phyloP scores from a whole-genome alignment of 2,329 filamentous ascomycete genomes.

The Calonectria honghensis region DNA sequence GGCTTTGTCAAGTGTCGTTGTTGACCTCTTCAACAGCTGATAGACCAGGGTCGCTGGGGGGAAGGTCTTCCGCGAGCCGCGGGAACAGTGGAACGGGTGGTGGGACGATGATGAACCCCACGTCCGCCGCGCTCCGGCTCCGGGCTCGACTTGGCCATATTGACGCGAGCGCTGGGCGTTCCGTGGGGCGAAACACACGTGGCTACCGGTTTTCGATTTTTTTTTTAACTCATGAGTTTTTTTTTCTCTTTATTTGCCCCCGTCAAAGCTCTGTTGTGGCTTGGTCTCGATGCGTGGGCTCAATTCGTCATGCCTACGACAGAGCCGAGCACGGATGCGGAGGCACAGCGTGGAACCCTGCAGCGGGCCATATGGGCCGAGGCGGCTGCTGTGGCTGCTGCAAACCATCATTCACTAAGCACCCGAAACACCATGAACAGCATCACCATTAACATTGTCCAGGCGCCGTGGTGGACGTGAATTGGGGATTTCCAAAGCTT shows the following conservation, averaged over 20 bases:
- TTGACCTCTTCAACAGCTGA: neutral
- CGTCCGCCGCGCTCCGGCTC: conserved; percentile 33
- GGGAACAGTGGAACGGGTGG: conserved; percentile 46
- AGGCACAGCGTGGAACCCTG: conserved; percentile 11
- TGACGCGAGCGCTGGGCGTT: conserved; percentile 2
- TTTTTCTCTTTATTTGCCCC: neutral
- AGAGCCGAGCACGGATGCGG: neutral
- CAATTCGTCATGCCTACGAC: conserved; percentile 13
- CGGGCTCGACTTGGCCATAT: conserved; percentile 37
- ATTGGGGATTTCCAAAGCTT: neutral
- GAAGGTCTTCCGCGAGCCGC: conserved; percentile 30
- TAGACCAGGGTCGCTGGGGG: conserved; percentile 33
- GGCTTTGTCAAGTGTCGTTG: neutral
- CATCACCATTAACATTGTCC: neutral
- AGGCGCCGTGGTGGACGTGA: neutral
- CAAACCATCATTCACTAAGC: neutral
- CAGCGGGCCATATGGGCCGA: conserved; percentile 21
- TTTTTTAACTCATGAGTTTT: neutral
- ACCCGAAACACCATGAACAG: conserved; percentile 28
- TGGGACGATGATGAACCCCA: conserved; percentile 40
- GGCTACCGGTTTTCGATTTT: conserved; percentile 34
- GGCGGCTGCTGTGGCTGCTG: neutral
- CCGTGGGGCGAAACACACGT: conserved; percentile 42
- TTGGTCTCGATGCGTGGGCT: conserved; percentile 14
- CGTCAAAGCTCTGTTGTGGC: conserved; percentile 5